Percentiles rank a stretch among this genome's conserved stretches.
Evolutionary conservation across 495 filamentous ascomycete genomes (phyloP).

Genomic region (Trichoderma reesei): DNA sequence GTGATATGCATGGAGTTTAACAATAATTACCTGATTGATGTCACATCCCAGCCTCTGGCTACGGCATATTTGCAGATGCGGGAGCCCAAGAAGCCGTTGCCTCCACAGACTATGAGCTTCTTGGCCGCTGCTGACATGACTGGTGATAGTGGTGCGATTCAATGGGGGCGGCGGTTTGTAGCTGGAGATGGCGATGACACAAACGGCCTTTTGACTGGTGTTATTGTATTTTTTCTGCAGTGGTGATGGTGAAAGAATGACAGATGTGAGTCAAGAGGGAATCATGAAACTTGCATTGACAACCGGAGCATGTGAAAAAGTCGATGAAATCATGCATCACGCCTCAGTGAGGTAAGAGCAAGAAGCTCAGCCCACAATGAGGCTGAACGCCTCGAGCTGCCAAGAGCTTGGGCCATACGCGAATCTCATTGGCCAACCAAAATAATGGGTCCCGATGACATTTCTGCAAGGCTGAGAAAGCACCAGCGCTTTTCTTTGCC

Average conservation of each 20-base stretch:
- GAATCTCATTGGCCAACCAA: background rate
- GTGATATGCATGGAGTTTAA: background rate
- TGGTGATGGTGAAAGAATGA: background rate
- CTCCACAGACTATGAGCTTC: conserved; percentile 79
- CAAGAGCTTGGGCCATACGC: background rate
- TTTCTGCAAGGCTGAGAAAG: background rate
- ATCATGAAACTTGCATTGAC: background rate
- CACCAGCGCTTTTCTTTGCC: background rate
- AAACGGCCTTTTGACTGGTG: background rate
- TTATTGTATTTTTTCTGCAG: no score
- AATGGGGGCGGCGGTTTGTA: background rate
- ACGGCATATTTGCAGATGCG: conserved; percentile 85
- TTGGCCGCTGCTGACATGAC: conserved; percentile 34
- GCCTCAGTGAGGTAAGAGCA: background rate
- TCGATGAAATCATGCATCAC: background rate
- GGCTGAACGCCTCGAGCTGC: background rate
- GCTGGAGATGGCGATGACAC: background rate
- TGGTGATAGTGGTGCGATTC: background rate
- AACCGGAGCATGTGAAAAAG: background rate
- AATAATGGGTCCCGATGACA: background rate
- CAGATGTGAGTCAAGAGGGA: background rate
- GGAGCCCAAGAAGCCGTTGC: conserved; percentile 90
- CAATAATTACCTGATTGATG: conserved; percentile 62
- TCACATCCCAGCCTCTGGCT: conserved; percentile 75
- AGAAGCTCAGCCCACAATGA: background rate